Conservation (phyloP, 2,329 filamentous ascomycete species). For the Alternaria incomplexa region DNA sequence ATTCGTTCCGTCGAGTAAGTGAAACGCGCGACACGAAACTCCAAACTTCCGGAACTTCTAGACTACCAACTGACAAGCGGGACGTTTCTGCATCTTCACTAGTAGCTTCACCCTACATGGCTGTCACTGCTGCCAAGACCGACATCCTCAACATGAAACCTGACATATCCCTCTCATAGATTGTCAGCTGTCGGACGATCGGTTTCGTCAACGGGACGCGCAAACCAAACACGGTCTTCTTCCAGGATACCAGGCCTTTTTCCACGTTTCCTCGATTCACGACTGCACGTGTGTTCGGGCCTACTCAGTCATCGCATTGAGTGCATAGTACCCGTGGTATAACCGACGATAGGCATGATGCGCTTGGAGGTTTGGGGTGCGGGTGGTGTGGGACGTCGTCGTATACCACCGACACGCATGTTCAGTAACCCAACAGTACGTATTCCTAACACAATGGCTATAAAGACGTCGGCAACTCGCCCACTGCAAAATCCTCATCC, state of each 20-base stretch:
- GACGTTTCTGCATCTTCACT: not conserved
- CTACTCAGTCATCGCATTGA: not conserved
- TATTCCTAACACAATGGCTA: not conserved
- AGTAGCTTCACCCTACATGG: not conserved
- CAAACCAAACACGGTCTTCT: not conserved
- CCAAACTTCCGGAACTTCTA: not conserved
- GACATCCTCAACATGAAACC: not conserved
- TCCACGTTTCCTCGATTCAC: not conserved
- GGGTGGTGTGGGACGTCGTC: not conserved
- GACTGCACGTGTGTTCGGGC: not conserved
- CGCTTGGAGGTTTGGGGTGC: conserved; percentile 15
- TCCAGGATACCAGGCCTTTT: not conserved
- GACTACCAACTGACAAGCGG: not conserved
- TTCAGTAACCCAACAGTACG: not conserved
- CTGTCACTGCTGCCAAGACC: not conserved
- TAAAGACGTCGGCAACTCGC: conserved; percentile 9
- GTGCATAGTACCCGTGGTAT: not conserved
- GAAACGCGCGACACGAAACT: not conserved
- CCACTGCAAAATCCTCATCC: not conserved
- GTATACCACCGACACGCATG: not conserved
- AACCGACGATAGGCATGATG: not conserved
- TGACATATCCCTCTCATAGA: not conserved
- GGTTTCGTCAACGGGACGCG: not conserved
- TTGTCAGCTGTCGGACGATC: not conserved
- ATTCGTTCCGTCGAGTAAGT: not conserved